Evolutionary conservation across 148 eudicot genomes (phyloP).

Genomic region (Gaultheria prostrata): DNA sequence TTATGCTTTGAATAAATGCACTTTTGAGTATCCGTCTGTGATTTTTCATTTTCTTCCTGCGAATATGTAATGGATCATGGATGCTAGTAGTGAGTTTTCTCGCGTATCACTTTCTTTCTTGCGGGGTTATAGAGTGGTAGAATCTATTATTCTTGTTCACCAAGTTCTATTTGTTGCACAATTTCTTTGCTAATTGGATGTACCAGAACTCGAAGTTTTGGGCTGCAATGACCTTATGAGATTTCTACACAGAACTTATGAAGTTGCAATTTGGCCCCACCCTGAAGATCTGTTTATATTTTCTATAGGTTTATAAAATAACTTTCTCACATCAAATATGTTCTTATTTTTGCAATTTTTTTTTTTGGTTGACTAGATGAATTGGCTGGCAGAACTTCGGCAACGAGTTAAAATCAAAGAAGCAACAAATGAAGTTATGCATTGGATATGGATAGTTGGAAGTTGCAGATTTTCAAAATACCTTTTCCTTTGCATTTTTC

Average conservation of each 20-base stretch:
- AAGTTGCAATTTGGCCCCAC: neutral
- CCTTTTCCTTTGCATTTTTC: neutral
- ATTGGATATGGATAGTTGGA: slow-evolving; percentile 2
- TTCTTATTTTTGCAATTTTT: slow-evolving; percentile 2
- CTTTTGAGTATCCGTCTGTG: neutral
- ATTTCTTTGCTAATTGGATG: neutral
- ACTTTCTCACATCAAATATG: neutral
- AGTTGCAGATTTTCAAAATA: neutral
- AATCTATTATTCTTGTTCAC: neutral
- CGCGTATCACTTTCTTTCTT: neutral
- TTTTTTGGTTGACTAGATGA: slow-evolving; percentile 45
- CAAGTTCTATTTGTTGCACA: too few relatives aligned
- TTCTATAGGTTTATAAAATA: neutral
- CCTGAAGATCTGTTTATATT: neutral
- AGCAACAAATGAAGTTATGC: slow-evolving; percentile 68
- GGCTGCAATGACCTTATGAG: neutral
- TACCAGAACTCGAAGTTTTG: neutral
- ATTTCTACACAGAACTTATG: neutral
- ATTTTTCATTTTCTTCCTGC: neutral
- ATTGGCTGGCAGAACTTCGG: slow-evolving; percentile 66
- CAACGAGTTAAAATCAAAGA: slow-evolving; percentile 66
- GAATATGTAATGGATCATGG: neutral
- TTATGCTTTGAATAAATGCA: neutral
- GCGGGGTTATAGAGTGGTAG: neutral
- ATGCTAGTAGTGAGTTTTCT: neutral